Evolutionary conservation across 805 yeast genomes (phyloP).

Genomic region (Maudiozyma turicensis): DNA sequence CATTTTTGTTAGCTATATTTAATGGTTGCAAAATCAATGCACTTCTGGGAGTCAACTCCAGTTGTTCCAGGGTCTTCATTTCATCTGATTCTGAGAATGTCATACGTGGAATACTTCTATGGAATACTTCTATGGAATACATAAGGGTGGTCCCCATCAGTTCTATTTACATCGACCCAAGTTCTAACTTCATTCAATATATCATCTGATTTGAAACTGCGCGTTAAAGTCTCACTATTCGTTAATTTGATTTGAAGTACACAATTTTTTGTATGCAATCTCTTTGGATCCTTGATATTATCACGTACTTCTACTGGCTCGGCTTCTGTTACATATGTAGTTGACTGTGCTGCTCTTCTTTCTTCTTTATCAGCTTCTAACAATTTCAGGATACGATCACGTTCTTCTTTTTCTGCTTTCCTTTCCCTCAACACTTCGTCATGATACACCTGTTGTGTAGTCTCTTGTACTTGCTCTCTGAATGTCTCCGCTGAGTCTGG

Average conservation of each 20-base stretch:
- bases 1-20: slow-evolving; percentile 15
- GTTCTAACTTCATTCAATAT: slow-evolving; percentile 49
- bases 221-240: slow-evolving; percentile 52
- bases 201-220: slow-evolving; percentile 37
- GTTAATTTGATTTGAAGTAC: slow-evolving; percentile 51
- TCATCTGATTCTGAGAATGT: slow-evolving; percentile 59
- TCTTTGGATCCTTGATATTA: slow-evolving; percentile 20
- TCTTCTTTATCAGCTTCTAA: slow-evolving; percentile 25
- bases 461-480: slow-evolving; percentile 16
- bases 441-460: slow-evolving; percentile 26
- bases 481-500: slow-evolving; percentile 5
- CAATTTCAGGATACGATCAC: slow-evolving; percentile 43
- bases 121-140: slow-evolving; percentile 41
- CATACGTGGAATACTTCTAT: slow-evolving; percentile 48
- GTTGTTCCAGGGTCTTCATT: slow-evolving; percentile 37
- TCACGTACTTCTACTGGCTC: slow-evolving; percentile 14
- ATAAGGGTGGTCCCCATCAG: slow-evolving; percentile 37
- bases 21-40: slow-evolving; percentile 65
- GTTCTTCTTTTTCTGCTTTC: slow-evolving; percentile 38
- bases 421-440: slow-evolving; percentile 19
- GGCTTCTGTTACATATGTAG: not conserved
- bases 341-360: slow-evolving; percentile 5
- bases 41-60: slow-evolving; percentile 63
- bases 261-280: slow-evolving; percentile 26
- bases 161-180: slow-evolving; percentile 48